Percentiles rank a stretch among this genome's conserved stretches.
Evolutionary conservation across 345 rosid genomes (phyloP).

Genomic region (Sonneratia alba): DNA sequence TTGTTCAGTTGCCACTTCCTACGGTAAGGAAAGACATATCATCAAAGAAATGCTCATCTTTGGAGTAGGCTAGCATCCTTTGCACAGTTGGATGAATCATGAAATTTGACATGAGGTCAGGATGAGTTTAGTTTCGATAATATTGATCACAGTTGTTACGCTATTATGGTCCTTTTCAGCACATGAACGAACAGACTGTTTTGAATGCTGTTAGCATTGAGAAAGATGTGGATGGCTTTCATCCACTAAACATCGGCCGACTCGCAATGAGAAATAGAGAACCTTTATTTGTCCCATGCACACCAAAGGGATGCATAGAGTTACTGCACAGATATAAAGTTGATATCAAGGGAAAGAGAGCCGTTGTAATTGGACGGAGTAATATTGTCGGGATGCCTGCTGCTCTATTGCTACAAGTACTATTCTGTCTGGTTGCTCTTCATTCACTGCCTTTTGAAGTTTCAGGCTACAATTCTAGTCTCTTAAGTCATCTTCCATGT

Average conservation of each 20-base stretch:
- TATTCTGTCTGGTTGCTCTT: constrained; percentile 1
- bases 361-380: constrained; percentile 83
- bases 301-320: constrained; percentile 92
- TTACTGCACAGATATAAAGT: constrained; percentile 61
- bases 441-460: not conserved
- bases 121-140: not conserved
- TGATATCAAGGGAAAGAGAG: constrained; percentile 70
- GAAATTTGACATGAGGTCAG: not conserved
- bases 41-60: not conserved
- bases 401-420: constrained; percentile 75
- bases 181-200: constrained; percentile 66
- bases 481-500: not conserved
- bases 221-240: constrained; percentile 92
- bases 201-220: constrained; percentile 63
- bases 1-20: constrained; percentile 82
- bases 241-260: constrained; percentile 71
- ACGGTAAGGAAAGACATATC: constrained; percentile 29
- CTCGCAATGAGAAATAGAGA: constrained; percentile 89
- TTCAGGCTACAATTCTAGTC: not conserved
- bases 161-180: constrained; percentile 29
- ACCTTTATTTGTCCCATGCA: constrained; percentile 72
- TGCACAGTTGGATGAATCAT: not conserved
- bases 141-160: not conserved
- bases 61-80: not conserved
- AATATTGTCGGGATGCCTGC: constrained; percentile 95